Evolutionary conservation across 257 asterid genomes (phyloP).

Genomic region (Petunia axillaris): DNA sequence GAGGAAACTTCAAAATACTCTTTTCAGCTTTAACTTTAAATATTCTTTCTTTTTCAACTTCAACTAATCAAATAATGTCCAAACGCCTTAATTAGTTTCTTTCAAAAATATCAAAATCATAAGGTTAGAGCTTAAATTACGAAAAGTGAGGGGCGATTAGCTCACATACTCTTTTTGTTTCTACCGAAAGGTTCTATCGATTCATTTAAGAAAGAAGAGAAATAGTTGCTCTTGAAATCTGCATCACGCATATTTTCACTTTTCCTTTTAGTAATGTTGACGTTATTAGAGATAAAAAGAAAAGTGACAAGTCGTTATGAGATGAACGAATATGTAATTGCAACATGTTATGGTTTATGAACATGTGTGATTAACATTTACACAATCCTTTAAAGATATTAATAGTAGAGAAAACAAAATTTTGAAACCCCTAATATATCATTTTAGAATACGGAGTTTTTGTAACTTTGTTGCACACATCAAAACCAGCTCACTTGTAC

Average conservation of each 20-base stretch:
- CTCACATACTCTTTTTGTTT: not conserved
- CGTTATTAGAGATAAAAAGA: not conserved
- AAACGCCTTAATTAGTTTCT: not conserved
- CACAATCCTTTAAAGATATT: no score
- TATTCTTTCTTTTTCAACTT: no score
- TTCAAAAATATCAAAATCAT: not conserved
- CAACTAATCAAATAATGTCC: no score
- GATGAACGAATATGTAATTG: not conserved
- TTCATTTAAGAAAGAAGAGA: not conserved
- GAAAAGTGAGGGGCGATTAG: not conserved
- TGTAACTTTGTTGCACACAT: no score
- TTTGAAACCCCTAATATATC: no score
- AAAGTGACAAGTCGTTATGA: not conserved
- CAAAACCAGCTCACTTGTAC: no score
- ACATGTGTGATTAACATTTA: no score
- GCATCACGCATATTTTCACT: conserved; percentile 42
- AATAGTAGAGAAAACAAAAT: no score
- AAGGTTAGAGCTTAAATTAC: not conserved
- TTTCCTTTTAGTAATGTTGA: conserved; percentile 1
- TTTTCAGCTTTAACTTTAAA: no score
- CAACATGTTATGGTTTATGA: not conserved
- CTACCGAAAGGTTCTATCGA: no score
- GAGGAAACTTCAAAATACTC: no score
- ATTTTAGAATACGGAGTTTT: no score
- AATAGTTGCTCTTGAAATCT: conserved; percentile 31